Percentiles rank a stretch among this genome's conserved stretches.
phyloP scores from a whole-genome alignment of 176 grass and related monocot genomes.

The Areca catechu region DNA sequence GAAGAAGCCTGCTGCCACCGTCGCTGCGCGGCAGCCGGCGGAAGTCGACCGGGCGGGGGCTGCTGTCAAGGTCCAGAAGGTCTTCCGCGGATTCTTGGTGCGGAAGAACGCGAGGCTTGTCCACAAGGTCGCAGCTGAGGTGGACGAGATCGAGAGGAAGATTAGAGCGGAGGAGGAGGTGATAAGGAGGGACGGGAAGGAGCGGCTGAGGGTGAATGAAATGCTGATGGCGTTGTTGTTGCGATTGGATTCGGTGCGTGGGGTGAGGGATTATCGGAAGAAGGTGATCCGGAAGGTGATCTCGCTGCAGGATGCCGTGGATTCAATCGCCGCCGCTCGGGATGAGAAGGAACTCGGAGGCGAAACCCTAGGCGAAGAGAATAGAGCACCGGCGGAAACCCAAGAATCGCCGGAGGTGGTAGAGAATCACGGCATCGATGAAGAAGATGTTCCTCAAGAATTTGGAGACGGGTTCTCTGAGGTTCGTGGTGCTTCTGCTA shows the following conservation, averaged over 20 bases:
- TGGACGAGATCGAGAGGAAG: conserved; percentile 11
- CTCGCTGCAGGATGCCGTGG: conserved; percentile 55
- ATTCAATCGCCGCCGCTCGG: conserved; percentile 21
- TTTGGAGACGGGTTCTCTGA: too few relatives aligned
- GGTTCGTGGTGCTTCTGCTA: too few relatives aligned
- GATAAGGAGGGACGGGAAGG: conserved; percentile 12
- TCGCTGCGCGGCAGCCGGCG: too few relatives aligned
- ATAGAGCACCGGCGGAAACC: too few relatives aligned
- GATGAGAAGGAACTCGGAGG: too few relatives aligned
- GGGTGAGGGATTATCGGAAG: conserved; percentile 48
- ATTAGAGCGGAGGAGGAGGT: conserved; percentile 3
- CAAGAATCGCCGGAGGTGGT: too few relatives aligned
- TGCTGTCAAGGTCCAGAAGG: conserved; percentile 36
- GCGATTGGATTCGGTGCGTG: conserved; percentile 45
- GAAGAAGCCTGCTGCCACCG: background rate
- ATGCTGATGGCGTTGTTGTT: conserved; percentile 50
- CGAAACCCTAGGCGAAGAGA: too few relatives aligned
- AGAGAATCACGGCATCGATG: too few relatives aligned
- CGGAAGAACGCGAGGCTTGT: conserved; percentile 30
- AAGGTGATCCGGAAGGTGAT: conserved; percentile 50
- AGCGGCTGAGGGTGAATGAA: conserved; percentile 28
- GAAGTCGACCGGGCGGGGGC: conserved; percentile 13
- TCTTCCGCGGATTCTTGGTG: conserved; percentile 39
- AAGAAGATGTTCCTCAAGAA: too few relatives aligned
- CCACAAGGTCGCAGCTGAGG: conserved; percentile 29